Evolutionary conservation across 495 filamentous ascomycete species (phyloP).

Genomic region (Penicillium malachiteum): DNA sequence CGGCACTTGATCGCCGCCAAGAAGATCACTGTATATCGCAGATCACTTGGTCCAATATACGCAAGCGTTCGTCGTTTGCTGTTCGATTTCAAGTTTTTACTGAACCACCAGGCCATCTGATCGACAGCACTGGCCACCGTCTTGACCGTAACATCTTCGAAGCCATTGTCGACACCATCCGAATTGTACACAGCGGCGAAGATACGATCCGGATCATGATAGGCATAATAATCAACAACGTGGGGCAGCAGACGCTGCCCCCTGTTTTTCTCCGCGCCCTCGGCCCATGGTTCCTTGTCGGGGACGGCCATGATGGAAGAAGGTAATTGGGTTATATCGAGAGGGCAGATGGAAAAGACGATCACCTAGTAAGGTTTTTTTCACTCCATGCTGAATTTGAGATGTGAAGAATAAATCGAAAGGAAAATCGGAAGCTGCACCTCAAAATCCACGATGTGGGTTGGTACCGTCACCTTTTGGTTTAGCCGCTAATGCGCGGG

Average conservation of each 20-base stretch:
- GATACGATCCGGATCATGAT: slow-evolving; percentile 21
- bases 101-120: slow-evolving; percentile 23
- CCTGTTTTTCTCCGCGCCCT: slow-evolving; percentile 15
- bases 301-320: slow-evolving; percentile 7
- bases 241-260: slow-evolving; percentile 17
- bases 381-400: background rate
- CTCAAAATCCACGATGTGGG: background rate
- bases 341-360: no score
- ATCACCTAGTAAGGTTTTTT: background rate
- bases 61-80: slow-evolving; percentile 19
- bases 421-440: background rate
- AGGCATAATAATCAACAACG: slow-evolving; percentile 18
- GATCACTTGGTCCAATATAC: slow-evolving; percentile 28
- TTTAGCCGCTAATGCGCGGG: slow-evolving; percentile 7
- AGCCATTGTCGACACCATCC: slow-evolving; percentile 17
- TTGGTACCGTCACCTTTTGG: background rate
- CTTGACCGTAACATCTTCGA: slow-evolving; percentile 25
- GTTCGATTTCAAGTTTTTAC: slow-evolving; percentile 4
- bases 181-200: slow-evolving; percentile 21
- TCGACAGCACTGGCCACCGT: slow-evolving; percentile 24
- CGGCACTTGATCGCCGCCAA: slow-evolving; percentile 33
- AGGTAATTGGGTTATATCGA: background rate
- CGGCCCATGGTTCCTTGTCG: slow-evolving; percentile 8
- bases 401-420: background rate
- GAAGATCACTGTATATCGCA: slow-evolving; percentile 28